Base-by-base conservation (phyloP, 169 alveolate species). In the Eimeria tenella region DNA sequence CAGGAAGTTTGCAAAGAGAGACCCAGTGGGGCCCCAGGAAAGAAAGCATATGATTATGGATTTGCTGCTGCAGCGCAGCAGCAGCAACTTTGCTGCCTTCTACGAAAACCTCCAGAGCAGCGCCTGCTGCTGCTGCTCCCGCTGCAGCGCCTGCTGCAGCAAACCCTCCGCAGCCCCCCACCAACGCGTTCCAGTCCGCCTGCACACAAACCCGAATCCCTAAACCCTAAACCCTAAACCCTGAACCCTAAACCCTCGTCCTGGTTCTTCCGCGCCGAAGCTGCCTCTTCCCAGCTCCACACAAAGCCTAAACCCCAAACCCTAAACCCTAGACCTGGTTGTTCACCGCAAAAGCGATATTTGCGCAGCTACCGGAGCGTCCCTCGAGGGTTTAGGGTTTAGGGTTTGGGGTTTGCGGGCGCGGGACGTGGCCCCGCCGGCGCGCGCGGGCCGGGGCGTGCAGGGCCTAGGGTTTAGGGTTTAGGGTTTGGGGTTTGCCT, bases 271-370 rank as follows among this genome's bases (percentile, higher is more conserved):
- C 53, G 23, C 74, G 31, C 94, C 70, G 77, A 9, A 53, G 77
- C 88, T 89, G 50, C 88, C 73, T 9, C 31, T 89, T 8, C 88
- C 88, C 50, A 89, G 88, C 11, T 88, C 70, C 88, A 89, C 94
- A 13, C 31, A 15, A 19, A 50, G 52, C 65, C 87, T 77, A 19
- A 52, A 50, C 87, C 65, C 65, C 17, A 77, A 77, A 19, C 60
- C 87, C 52, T n/a, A n/a, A 1, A 77, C 68, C 65, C 60, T 42
- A 9, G 21, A 9, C 65, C 68, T 4, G 13, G 4, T 73, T 23
- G 8, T n/a, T 23, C 17, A 31, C 13, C 13, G 1, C n/a, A 21
- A 6, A 11, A 21, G 8, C 9, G 0, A 0, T 9, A 49, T 19
- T 65, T 5, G 5, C 7, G 77, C 77, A 21, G 81, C 11, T 4